These are phyloP conservation scores for Saccharomycopsis olivae DNA, from an alignment of 805 yeast genomes.

Conservation along the genomic window DNA sequence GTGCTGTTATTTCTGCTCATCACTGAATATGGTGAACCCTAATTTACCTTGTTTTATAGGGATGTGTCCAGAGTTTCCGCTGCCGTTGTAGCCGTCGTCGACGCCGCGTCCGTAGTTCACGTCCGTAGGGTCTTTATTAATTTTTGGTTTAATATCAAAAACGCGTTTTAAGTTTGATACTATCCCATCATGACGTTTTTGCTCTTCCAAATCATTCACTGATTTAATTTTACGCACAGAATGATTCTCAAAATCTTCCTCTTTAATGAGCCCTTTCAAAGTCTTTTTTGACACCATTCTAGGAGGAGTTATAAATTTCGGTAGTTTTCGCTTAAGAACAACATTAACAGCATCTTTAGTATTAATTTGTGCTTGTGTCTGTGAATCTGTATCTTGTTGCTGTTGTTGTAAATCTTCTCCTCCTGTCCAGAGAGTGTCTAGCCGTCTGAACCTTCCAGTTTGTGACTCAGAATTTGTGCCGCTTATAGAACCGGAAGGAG, in stretches of 20 bases:
- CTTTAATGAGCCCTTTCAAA: neutral
- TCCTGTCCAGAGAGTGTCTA: conserved; percentile 2
- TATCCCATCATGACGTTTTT: neutral
- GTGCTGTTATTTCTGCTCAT: too few relatives aligned
- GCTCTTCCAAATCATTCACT: neutral
- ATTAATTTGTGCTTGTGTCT: neutral
- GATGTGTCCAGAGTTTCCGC: too few relatives aligned
- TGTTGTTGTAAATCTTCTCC: neutral
- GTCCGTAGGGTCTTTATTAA: conserved; percentile 1
- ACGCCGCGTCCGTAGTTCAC: conserved; percentile 6
- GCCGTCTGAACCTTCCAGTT: conserved; percentile 1
- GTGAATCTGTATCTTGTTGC: neutral
- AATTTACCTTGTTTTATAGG: too few relatives aligned
- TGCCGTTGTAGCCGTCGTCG: conserved; percentile 3
- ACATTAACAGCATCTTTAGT: conserved; percentile 2
- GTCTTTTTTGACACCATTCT: conserved; percentile 4
- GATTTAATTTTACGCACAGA: neutral
- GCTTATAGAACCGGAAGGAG: conserved; percentile 1
- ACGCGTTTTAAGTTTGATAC: too few relatives aligned
- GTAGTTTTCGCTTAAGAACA: conserved; percentile 4
- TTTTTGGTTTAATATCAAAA: too few relatives aligned
- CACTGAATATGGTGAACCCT: too few relatives aligned
- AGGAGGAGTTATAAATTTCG: conserved; percentile 13
- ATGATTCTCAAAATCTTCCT: neutral
- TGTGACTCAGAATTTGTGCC: neutral